Evolutionary conservation across 2,329 filamentous ascomycete genomes (phyloP).

Genomic region (Teratosphaeria epicoccoides): DNA sequence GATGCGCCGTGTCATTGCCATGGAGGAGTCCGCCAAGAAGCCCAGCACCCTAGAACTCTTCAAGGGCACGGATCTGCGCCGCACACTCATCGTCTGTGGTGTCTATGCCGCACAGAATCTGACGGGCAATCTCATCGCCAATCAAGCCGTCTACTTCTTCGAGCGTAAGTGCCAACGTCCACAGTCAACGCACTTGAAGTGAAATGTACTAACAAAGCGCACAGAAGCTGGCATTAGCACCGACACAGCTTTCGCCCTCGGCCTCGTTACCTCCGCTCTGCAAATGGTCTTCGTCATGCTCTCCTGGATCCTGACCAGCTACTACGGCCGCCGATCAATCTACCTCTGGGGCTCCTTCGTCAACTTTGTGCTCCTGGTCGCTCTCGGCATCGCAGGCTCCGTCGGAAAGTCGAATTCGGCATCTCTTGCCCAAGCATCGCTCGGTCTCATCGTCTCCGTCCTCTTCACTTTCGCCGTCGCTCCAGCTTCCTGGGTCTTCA

Average conservation of each 20-base stretch:
- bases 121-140: slow-evolving; percentile 49
- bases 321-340: slow-evolving; percentile 53
- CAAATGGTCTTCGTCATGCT: slow-evolving; percentile 54
- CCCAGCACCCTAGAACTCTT: slow-evolving; percentile 43
- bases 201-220: slow-evolving; percentile 7
- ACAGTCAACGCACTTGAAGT: background rate
- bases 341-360: slow-evolving; percentile 50
- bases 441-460: slow-evolving; percentile 56
- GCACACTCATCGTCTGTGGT: slow-evolving; percentile 46
- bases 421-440: slow-evolving; percentile 47
- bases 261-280: slow-evolving; percentile 54
- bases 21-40: slow-evolving; percentile 40
- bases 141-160: slow-evolving; percentile 40
- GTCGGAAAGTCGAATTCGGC: slow-evolving; percentile 31
- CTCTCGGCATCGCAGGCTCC: slow-evolving; percentile 50
- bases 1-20: slow-evolving; percentile 48
- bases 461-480: slow-evolving; percentile 53
- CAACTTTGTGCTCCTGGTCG: slow-evolving; percentile 45
- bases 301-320: slow-evolving; percentile 56
- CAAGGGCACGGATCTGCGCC: slow-evolving; percentile 45
- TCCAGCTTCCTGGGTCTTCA: slow-evolving; percentile 56
- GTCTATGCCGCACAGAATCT: slow-evolving; percentile 50
- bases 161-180: slow-evolving; percentile 28
- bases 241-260: slow-evolving; percentile 49
- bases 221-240: slow-evolving; percentile 49